Evolutionary conservation across 2,329 filamentous ascomycete genomes (phyloP), one percentile per base, ranked within the genome.

Genomic region (Diaporthe citri): DNA sequence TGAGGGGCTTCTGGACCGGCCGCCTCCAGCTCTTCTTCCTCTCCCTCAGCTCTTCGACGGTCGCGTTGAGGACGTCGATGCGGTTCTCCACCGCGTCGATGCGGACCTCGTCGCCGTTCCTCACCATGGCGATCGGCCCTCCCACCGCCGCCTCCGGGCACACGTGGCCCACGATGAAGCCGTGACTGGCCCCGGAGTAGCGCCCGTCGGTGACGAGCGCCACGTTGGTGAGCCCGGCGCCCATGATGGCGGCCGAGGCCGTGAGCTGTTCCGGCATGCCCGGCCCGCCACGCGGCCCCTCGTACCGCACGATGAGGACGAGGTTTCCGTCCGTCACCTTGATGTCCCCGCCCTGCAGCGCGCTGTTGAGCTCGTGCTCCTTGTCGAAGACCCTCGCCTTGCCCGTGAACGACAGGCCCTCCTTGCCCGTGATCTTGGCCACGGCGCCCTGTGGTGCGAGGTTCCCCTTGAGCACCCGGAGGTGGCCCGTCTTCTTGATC

Each of bases 201-300:
- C 96, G 87, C 0, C 96, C 96, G 82, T 98, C 96, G 0, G 96
- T 98, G 66, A 98, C 95, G 20, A 98, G 89, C 0, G 96, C 96
- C 12, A 98, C 91, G 80, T 98, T 97, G 71, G 88, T 94, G 71
- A 98, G 87, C 17, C 94, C 94, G 0, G 96, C 96, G 66, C 96
- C 96, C 93, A 98, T 98, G 78, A 98, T 94, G 25, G 96, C 95
- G 0, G 95, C 95, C 75, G 91, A 94, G 15, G 96, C 94, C 82
- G 94, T 95, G 59, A 98, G 89, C 84, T 98, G 95, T 85, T 98
- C 96, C 2, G 96, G 96, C 96, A 98, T 98, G 57, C 96, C 96
- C 0, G 96, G 96, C 0, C 96, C 96, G 77, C 96, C 96, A 82
- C 95, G 96, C 17, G 96, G 96, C 0, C 96, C 96, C 83, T 98